Evolutionary conservation across 352 stramenopile species (phyloP).

Genomic region (Phytophthora kernoviae): DNA sequence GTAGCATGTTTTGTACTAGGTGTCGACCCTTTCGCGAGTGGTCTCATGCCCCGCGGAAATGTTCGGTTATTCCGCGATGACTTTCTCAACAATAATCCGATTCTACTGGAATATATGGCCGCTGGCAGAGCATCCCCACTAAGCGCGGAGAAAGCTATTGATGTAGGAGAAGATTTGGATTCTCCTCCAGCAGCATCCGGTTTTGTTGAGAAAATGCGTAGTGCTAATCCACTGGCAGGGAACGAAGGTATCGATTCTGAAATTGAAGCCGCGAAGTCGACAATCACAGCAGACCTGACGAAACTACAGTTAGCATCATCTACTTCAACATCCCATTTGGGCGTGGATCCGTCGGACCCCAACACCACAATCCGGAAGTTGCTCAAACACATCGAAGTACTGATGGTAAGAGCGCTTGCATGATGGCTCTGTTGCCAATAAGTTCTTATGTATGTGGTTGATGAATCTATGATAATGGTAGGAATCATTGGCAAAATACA

Average conservation of each 20-base stretch:
- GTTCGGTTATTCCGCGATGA: slow-evolving; percentile 86
- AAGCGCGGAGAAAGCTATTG: slow-evolving; percentile 8
- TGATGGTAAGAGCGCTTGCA: slow-evolving; percentile 49
- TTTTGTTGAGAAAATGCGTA: slow-evolving; percentile 71
- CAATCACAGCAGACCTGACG: neutral
- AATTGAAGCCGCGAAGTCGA: neutral
- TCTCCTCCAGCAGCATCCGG: slow-evolving; percentile 12
- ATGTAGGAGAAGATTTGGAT: slow-evolving; percentile 8
- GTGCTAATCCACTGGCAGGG: slow-evolving; percentile 38
- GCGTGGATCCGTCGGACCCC: slow-evolving; percentile 79
- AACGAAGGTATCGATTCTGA: slow-evolving; percentile 10
- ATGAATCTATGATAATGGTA: slow-evolving; percentile 15
- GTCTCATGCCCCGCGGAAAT: slow-evolving; percentile 72
- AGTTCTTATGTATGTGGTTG: neutral
- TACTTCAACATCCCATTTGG: slow-evolving; percentile 57
- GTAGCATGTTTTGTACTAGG: slow-evolving; percentile 4
- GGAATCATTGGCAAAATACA: slow-evolving; percentile 64
- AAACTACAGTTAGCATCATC: slow-evolving; percentile 19
- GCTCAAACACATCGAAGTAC: slow-evolving; percentile 83
- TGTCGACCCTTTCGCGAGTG: slow-evolving; percentile 56
- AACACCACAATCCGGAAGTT: slow-evolving; percentile 83
- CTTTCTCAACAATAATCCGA: slow-evolving; percentile 85
- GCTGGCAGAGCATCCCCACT: slow-evolving; percentile 18
- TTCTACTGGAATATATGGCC: slow-evolving; percentile 82
- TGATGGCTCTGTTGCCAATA: neutral